phyloP scores from a whole-genome alignment of 2,329 filamentous ascomycete species.

The Delphinella strobiligena region DNA sequence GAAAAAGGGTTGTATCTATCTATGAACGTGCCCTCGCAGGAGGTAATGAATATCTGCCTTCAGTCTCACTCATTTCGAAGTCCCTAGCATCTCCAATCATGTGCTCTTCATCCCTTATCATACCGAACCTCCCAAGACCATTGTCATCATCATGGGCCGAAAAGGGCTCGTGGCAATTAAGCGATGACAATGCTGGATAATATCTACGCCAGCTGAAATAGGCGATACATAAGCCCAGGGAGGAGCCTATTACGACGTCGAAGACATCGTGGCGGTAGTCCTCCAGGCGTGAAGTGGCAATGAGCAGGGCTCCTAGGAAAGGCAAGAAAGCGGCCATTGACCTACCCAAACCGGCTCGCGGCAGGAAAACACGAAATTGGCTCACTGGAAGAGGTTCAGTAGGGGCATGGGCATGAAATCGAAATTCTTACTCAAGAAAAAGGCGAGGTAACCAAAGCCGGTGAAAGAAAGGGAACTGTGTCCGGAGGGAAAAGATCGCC shows the following conservation, averaged over 20 bases:
- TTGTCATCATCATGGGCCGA: constrained; percentile 19
- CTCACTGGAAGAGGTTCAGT: constrained; percentile 33
- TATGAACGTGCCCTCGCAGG: neutral
- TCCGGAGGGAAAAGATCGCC: constrained; percentile 72
- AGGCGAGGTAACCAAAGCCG: constrained; percentile 60
- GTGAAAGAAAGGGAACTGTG: constrained; percentile 71
- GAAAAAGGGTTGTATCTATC: no score
- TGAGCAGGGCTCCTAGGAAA: constrained; percentile 44
- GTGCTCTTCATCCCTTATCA: constrained; percentile 35
- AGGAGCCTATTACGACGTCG: constrained; percentile 45
- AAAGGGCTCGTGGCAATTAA: constrained; percentile 41
- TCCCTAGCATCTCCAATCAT: constrained; percentile 7
- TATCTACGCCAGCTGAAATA: constrained; percentile 50
- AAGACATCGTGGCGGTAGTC: constrained; percentile 55
- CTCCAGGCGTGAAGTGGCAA: constrained; percentile 49
- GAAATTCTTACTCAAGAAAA: constrained; percentile 14
- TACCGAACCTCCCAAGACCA: constrained; percentile 25
- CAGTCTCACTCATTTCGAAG: constrained; percentile 6
- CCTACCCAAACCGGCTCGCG: constrained; percentile 43
- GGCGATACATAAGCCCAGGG: constrained; percentile 42
- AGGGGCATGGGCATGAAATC: neutral
- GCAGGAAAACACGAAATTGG: constrained; percentile 48
- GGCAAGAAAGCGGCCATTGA: constrained; percentile 44
- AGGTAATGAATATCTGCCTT: constrained; percentile 2
- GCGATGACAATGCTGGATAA: constrained; percentile 41